Percentiles rank a stretch among this genome's conserved stretches.
Conservation (phyloP, 2,329 filamentous ascomycete species). For the Ophiostoma australiae region DNA sequence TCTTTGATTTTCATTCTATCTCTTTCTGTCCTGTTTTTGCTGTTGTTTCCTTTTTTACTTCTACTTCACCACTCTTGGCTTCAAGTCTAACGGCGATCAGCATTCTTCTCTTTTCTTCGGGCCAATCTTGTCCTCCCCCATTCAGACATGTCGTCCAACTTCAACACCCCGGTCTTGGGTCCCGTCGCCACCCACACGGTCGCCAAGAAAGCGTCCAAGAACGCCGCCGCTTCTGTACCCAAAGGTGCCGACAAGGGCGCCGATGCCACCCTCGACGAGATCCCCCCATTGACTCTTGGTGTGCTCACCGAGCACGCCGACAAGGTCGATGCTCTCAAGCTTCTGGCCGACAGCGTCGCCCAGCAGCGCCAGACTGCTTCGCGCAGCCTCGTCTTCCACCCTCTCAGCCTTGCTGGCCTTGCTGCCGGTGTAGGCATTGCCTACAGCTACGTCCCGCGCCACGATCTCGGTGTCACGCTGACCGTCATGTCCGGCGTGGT, state of each 20-base stretch:
- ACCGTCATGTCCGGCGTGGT: constrained; percentile 57
- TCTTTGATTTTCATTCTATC: constrained; percentile 1
- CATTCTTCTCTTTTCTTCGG: constrained; percentile 76
- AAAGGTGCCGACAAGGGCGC: constrained; percentile 21
- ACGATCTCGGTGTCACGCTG: constrained; percentile 52
- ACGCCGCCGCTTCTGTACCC: constrained; percentile 2
- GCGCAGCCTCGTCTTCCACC: constrained; percentile 59
- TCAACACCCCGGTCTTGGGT: constrained; percentile 60
- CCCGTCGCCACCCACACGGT: constrained; percentile 40
- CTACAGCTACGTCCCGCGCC: constrained; percentile 41
- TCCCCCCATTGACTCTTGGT: constrained; percentile 61
- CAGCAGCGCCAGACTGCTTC: constrained; percentile 71
- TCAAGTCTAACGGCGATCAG: constrained; percentile 40
- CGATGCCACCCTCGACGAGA: constrained; percentile 41
- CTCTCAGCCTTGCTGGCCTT: constrained; percentile 48
- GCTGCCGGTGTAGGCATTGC: constrained; percentile 40
- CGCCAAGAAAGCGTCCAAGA: constrained; percentile 15
- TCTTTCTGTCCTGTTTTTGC: background rate
- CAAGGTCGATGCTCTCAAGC: constrained; percentile 61
- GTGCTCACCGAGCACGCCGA: constrained; percentile 52
- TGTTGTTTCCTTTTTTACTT: background rate
- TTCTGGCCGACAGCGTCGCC: constrained; percentile 76
- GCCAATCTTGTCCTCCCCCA: constrained; percentile 69
- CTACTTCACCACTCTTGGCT: background rate
- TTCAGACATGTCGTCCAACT: constrained; percentile 57